Evolutionary conservation across 2,329 filamentous ascomycete genomes (phyloP), one percentile per base, ranked within the genome.

Genomic region (Diaporthe sp.): DNA sequence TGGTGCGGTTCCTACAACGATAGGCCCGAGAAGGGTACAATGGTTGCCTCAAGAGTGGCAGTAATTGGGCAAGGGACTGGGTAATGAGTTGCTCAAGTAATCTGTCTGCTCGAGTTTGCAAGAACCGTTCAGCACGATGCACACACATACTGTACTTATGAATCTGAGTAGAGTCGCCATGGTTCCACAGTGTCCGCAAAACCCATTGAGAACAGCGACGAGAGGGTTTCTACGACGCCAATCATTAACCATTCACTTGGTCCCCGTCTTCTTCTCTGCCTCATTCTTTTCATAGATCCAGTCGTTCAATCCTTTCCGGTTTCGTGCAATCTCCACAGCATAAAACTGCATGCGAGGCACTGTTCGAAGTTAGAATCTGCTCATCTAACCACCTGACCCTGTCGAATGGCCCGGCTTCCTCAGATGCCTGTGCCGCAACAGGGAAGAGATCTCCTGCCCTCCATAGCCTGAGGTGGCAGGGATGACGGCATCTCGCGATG

Each of bases 231-330:
- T 28, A 6, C 6, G 22, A 10, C 8, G 20, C 63, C 44, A 47
- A 37, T 25, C 12, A 10, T 53, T 53, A 13, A 51, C 31, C 47
- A 8, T 37, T 55, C 63, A 78, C 79, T 78, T 76, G 77, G 82
- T 82, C 77, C 82, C 82, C 79, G 85, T 84, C 83, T 90, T 84
- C 83, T 90, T 90, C 79, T 90, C 87, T 74, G 89, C 88, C 81
- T 96, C 92, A 1, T 93, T 91, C 83, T 94, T 90, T 86, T 98
- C 96, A 85, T 96, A 97, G 78, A 99, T 92, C 97, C 97, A 99
- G 85, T 99, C 97, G 82, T 99, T 99, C 75, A 98, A 86, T 39
- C 96, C 96, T 72, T 91, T 90, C 76, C 93, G 93, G 86, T 99
- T 99, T 89, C 95, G 92, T 70, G 90, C 89, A 79, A 93, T 94